These are phyloP conservation scores for Fraxinus albicans DNA, from an alignment of 305 asterid genomes.

Conservation along the genomic window DNA sequence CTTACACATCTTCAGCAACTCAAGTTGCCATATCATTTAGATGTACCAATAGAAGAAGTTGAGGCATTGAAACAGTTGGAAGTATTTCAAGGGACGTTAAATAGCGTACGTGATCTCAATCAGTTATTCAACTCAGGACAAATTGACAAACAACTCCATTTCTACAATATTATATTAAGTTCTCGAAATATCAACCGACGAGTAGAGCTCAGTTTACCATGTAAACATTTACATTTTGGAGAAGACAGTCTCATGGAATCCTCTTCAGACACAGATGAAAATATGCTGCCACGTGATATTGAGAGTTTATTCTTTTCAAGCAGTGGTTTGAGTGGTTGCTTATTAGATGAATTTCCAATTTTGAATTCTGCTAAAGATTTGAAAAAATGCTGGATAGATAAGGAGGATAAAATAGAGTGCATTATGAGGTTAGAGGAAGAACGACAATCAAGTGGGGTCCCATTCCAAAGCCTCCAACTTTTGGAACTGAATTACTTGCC, in stretches of 20 bases:
- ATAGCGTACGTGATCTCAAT: not conserved
- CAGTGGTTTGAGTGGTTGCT: not conserved
- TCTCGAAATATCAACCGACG: not conserved
- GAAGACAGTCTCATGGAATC: not conserved
- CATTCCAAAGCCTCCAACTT: not conserved
- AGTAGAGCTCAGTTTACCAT: too few species aligned
- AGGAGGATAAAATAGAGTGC: not conserved
- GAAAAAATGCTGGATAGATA: accelerated
- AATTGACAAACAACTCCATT: not conserved
- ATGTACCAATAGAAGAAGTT: not conserved
- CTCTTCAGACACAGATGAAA: not conserved
- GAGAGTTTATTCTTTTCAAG: not conserved
- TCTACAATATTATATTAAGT: not conserved
- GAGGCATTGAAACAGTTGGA: not conserved
- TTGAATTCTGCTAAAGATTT: not conserved
- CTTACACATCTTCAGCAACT: slow-evolving; percentile 5
- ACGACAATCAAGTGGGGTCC: not conserved
- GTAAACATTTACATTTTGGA: not conserved
- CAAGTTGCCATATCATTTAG: not conserved
- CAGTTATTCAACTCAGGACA: not conserved
- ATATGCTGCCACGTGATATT: not conserved
- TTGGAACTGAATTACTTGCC: accelerated
- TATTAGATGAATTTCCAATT: not conserved
- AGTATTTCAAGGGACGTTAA: not conserved
- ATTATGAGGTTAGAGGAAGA: not conserved